A percentile compares a stretch with the other conserved stretches of the same genome.
phyloP scores from a whole-genome alignment of 345 rosid genomes.

The Nasturtium officinale region DNA sequence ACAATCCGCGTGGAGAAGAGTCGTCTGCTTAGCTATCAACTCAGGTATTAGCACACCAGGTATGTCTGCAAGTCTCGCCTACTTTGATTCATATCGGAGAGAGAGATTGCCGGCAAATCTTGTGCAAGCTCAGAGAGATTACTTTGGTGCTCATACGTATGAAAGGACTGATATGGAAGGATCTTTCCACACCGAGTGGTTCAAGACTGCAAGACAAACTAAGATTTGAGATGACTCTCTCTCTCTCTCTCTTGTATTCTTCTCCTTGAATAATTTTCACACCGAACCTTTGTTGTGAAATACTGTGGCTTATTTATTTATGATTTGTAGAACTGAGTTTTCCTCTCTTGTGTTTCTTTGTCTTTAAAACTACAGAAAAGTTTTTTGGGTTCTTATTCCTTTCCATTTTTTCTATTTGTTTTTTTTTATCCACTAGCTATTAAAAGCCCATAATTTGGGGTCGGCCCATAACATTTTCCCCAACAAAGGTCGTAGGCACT shows the following conservation, averaged over 20 bases:
- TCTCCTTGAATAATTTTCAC: constrained; percentile 35
- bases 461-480: too few relatives aligned
- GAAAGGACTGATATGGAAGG: constrained; percentile 92
- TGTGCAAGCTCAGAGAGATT: constrained; percentile 96
- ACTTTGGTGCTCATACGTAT: constrained; percentile 97
- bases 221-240: constrained; percentile 42
- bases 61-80: constrained; percentile 95
- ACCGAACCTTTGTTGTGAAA: constrained; percentile 24
- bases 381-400: too few relatives aligned
- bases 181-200: constrained; percentile 97
- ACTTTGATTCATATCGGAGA: constrained; percentile 87
- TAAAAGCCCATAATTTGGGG: too few relatives aligned
- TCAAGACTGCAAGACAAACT: constrained; percentile 77
- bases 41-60: constrained; percentile 93
- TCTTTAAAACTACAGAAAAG: not conserved
- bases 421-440: too few relatives aligned
- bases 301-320: not conserved
- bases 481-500: too few relatives aligned
- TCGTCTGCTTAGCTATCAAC: constrained; percentile 82
- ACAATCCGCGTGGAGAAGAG: constrained; percentile 95
- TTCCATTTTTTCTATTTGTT: too few relatives aligned
- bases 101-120: constrained; percentile 86
- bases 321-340: constrained; percentile 31
- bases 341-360: not conserved
- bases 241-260: constrained; percentile 9